These are phyloP conservation scores for Aspergillus floridensis DNA, from an alignment of 2,329 filamentous ascomycete genomes.

Conservation along the genomic window DNA sequence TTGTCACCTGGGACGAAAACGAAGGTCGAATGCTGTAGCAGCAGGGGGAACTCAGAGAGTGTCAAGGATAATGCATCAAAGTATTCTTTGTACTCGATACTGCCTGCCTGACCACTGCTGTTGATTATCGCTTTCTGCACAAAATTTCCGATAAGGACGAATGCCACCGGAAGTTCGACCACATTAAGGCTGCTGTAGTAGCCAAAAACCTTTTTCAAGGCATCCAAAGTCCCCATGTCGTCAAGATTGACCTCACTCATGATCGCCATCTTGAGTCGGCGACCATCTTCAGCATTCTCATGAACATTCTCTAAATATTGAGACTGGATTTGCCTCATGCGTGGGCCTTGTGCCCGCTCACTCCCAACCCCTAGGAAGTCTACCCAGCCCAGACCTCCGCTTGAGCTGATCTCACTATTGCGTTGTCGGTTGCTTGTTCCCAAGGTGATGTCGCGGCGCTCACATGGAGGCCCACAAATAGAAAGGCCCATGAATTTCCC, in stretches of 20 bases:
- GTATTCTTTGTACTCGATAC: conserved; percentile 94
- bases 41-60: conserved; percentile 75
- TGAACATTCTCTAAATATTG: conserved; percentile 54
- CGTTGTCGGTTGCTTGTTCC: conserved; percentile 59
- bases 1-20: conserved; percentile 95
- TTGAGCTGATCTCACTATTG: conserved; percentile 47
- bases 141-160: conserved; percentile 86
- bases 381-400: conserved; percentile 91
- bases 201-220: conserved; percentile 73
- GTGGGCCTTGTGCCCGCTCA: conserved; percentile 74
- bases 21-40: conserved; percentile 78
- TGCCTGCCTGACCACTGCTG: conserved; percentile 70
- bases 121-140: conserved; percentile 56
- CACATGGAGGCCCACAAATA: conserved; percentile 86
- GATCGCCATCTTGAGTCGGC: conserved; percentile 62
- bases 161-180: conserved; percentile 68
- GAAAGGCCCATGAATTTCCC: conserved; percentile 88
- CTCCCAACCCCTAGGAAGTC: conserved; percentile 92
- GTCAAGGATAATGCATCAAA: conserved; percentile 84
- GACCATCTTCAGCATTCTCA: conserved; percentile 26
- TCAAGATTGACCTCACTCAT: conserved; percentile 86
- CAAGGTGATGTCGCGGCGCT: conserved; percentile 75
- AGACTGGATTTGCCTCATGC: conserved; percentile 78
- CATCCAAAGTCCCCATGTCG: conserved; percentile 74
- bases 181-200: conserved; percentile 67